A percentile compares a stretch with the other conserved stretches of the same genome.
phyloP scores from a whole-genome alignment of 2,329 filamentous ascomycete species.

The Aspergillus sp. region DNA sequence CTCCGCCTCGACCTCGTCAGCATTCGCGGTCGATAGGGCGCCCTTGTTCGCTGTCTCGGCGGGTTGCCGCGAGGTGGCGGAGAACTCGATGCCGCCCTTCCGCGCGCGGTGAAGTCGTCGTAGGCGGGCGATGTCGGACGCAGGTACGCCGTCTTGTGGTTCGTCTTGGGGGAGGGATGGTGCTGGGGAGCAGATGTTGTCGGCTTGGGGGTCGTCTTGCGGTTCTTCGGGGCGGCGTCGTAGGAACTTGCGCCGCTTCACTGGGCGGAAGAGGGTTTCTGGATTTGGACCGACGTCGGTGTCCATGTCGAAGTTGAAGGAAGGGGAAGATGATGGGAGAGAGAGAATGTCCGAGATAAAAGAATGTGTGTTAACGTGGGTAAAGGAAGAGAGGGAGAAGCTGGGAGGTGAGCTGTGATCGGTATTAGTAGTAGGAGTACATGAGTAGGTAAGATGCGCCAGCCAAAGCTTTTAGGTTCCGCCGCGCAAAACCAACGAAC shows the following conservation, averaged over 20 bases:
- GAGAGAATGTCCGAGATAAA: neutral
- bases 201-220: constrained; percentile 8
- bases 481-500: constrained; percentile 1
- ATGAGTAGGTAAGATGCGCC: no score
- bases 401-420: no score
- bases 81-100: constrained; percentile 49
- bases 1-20: constrained; percentile 34
- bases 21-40: constrained; percentile 18
- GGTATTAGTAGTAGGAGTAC: no score
- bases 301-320: constrained; percentile 24
- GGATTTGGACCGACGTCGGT: constrained; percentile 20
- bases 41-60: constrained; percentile 15
- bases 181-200: constrained; percentile 10
- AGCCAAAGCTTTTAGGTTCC: constrained; percentile 1
- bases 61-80: constrained; percentile 28
- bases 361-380: neutral
- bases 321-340: neutral
- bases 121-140: constrained; percentile 36
- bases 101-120: constrained; percentile 38
- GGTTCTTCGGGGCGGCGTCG: constrained; percentile 40
- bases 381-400: neutral
- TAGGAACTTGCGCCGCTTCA: constrained; percentile 52
- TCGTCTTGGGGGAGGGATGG: constrained; percentile 8
- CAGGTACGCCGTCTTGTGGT: constrained; percentile 15
- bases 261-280: constrained; percentile 46